phyloP scores from a whole-genome alignment of 208 protist species.

The Naegleria lovaniensis region DNA sequence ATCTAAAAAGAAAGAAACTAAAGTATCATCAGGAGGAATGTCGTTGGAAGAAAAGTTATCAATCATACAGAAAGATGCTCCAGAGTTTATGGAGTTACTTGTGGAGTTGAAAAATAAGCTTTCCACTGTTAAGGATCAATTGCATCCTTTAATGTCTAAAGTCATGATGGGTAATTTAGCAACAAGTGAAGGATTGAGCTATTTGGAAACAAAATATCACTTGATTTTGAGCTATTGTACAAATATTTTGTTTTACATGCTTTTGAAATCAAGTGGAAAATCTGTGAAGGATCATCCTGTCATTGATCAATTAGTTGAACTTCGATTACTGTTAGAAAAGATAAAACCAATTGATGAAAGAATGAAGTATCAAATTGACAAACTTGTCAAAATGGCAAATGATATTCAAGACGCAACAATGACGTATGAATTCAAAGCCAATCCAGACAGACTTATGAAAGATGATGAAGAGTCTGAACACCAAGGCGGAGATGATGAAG shows the following conservation, averaged over 20 bases:
- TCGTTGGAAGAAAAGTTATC: neutral
- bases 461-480: neutral
- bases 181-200: slow-evolving; percentile 16
- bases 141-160: neutral
- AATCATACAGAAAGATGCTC: slow-evolving; percentile 4
- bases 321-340: slow-evolving; percentile 19
- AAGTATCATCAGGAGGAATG: neutral
- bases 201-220: slow-evolving; percentile 23
- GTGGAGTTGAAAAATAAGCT: neutral
- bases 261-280: slow-evolving; percentile 28
- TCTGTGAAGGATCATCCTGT: slow-evolving; percentile 30
- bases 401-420: neutral
- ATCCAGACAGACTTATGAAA: neutral
- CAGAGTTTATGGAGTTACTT: slow-evolving; percentile 8
- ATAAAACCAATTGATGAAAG: slow-evolving; percentile 25
- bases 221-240: slow-evolving; percentile 22
- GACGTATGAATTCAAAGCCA: neutral
- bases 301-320: slow-evolving; percentile 14
- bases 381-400: slow-evolving; percentile 7
- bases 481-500: neutral
- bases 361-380: slow-evolving; percentile 17
- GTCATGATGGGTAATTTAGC: neutral
- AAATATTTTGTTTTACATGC: slow-evolving; percentile 19
- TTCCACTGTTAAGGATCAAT: neutral
- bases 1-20: neutral